These are phyloP conservation scores for Calonectria pseudoturangicola DNA, from an alignment of 2,329 filamentous ascomycete genomes.

Conservation along the genomic window DNA sequence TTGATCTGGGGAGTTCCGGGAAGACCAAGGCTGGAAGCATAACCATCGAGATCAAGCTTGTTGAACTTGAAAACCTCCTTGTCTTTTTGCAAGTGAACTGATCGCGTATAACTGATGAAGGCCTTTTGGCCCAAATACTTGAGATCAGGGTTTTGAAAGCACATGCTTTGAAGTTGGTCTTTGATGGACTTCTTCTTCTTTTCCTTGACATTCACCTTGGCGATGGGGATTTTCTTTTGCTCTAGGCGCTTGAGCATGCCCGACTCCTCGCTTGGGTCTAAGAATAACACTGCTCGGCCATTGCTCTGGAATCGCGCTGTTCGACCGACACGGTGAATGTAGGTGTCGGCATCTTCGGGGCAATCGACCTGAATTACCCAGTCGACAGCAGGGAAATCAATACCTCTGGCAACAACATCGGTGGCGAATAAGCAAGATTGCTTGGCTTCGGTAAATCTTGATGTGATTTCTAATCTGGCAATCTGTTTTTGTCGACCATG, in stretches of 20 bases:
- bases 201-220: constrained; percentile 88
- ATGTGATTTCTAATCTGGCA: constrained; percentile 90
- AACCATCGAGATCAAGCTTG: constrained; percentile 89
- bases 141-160: constrained; percentile 93
- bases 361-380: constrained; percentile 99
- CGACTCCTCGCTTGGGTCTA: constrained; percentile 93
- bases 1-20: constrained; percentile 95
- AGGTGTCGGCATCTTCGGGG: constrained; percentile 96
- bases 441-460: constrained; percentile 86
- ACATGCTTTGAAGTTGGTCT: constrained; percentile 92
- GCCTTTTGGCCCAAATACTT: constrained; percentile 98
- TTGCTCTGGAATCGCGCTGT: constrained; percentile 95
- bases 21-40: constrained; percentile 88
- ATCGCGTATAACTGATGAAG: constrained; percentile 92
- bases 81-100: constrained; percentile 90
- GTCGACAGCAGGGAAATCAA: constrained; percentile 97
- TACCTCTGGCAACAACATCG: constrained; percentile 93
- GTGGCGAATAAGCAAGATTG: constrained; percentile 94
- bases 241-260: constrained; percentile 92
- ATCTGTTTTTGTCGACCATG: constrained; percentile 96
- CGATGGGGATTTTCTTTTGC: constrained; percentile 91
- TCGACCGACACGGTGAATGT: constrained; percentile 95
- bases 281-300: constrained; percentile 90
- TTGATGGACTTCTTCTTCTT: constrained; percentile 93
- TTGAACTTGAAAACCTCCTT: constrained; percentile 93